Base-by-base conservation (phyloP, 2,329 filamentous ascomycete genomes). In the Cryphonectria nitschkei region DNA sequence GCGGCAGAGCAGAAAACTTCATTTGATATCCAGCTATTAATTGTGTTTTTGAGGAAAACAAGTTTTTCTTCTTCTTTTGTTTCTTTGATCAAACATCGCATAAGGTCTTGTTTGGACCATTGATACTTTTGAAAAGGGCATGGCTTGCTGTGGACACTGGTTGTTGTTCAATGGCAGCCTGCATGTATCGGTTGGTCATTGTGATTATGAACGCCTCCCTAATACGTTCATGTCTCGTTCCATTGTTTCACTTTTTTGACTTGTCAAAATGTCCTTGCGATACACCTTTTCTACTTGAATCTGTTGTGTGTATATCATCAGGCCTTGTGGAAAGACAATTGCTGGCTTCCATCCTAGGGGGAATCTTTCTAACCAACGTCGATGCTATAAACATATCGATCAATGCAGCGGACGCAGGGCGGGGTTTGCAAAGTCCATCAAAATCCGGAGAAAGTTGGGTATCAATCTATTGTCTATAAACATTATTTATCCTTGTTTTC, bases 11-110 rank as follows among this genome's bases (percentile, higher is more conserved):
- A 19, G 29, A 13, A 19, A 34, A 29, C 32, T 14, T 60, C 13
- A 26, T 54, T 26, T 60, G 56, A 60, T 60, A 60, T 60, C 56
- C 54, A 34, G 16, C 5, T 60, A 19, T 60, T 60, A 60, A 34
- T 22, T 60, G 32, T 19, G 4, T 34, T 13, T 37, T 13, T 34
- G 56, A 34, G 29, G 29, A 16, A 19, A 34, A 43, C 13, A 43
- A 5, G 5, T 34, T 19, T 1, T 60, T 60, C 13, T 34, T 8
- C 26, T 26, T 26, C 26, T 26, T 26, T 26, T 26, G 26, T 26
- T 26, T 26, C 26, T 1, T 1, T 60, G n/a, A 5, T 26, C n/a
- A 26, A 54, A 11, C 11, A 26, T 26, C n/a, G 50, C 50, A 26
- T 26, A 4, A 54, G 50, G 29, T 13, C 29, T 26, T 54, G 50